A percentile compares a stretch with the other conserved stretches of the same genome.
Evolutionary conservation across 805 yeast species (phyloP).

Genomic region (Barnettozyma botsteinii): DNA sequence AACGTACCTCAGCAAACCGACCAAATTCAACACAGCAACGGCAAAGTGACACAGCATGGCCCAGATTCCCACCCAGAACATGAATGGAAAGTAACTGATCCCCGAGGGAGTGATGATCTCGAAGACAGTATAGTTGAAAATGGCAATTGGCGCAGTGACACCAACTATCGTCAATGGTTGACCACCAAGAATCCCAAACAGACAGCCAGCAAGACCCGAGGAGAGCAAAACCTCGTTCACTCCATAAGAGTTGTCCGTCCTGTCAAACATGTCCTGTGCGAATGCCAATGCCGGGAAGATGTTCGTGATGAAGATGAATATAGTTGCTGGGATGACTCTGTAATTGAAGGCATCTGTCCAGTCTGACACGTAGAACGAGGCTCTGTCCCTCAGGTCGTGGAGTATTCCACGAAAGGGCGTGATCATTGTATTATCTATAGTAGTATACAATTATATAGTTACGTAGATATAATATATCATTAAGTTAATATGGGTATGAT

Average conservation of each 20-base stretch:
- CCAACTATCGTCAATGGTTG: constrained; percentile 96
- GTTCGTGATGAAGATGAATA: constrained; percentile 84
- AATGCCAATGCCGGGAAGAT: constrained; percentile 90
- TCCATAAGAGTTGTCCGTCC: constrained; percentile 82
- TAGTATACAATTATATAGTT: too few relatives aligned
- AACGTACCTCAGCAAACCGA: constrained; percentile 61
- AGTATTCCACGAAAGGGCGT: constrained; percentile 26
- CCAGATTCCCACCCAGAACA: constrained; percentile 97
- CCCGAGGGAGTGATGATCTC: constrained; percentile 54
- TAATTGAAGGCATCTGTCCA: constrained; percentile 81
- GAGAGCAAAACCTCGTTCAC: constrained; percentile 83
- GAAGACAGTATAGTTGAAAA: constrained; percentile 87
- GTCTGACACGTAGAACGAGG: constrained; percentile 70
- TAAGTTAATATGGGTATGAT: too few relatives aligned
- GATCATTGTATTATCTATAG: too few relatives aligned
- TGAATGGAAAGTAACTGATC: constrained; percentile 61
- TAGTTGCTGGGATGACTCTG: constrained; percentile 78
- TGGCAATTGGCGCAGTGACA: constrained; percentile 92
- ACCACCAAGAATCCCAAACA: constrained; percentile 81
- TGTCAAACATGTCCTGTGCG: constrained; percentile 95
- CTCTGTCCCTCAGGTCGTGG: constrained; percentile 31
- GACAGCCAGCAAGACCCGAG: constrained; percentile 82
- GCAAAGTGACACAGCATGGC: constrained; percentile 73
- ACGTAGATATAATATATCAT: too few relatives aligned
- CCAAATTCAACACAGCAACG: constrained; percentile 64